Evolutionary conservation across 441 rosid genomes (phyloP), one percentile per base, ranked within the genome.

Genomic region (Biscutella auriculata): DNA sequence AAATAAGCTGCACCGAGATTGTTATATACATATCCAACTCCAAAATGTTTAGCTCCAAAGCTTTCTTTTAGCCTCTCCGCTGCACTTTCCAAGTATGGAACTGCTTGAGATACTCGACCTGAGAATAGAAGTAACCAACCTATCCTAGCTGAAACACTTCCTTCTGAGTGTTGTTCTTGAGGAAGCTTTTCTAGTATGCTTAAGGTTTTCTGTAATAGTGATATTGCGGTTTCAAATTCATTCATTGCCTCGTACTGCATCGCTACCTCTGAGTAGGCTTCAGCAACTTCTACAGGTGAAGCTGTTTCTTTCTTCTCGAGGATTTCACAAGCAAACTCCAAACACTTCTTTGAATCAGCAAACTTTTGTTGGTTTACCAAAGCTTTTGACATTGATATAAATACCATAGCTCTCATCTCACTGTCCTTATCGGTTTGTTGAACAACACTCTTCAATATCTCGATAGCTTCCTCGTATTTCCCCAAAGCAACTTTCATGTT

Each of bases 1-100:
- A 93, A 74, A 74, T 88, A 93, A 47, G 97, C 97, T 1, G 97
- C 86, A 6, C 98, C 98, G 55, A 93, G 73, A 70, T 93, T 88
- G 71, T 93, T 88, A 68, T 85, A 88, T 35, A 93, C 81, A 67
- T 87, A 88, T 12, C 95, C 97, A 9, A 93, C 82, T 45, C 97
- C 98, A 60, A 77, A 93, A 75, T 93, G 98, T 66, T 84, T 88
- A 46, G 95, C 66, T 44, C 95, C 98, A 50, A 87, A 93, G 71
- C 95, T 80, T 68, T 85, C 92, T 73, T 82, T 85, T 65, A 93
- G 56, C 70, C 81, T 82, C 72, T 88, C 95, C 0, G 88, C 93
- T 23, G 95, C 95, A 65, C 73, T 73, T 79, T 93, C 97, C 74
- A 93, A 71, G 67, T 74, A 88, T 30, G 97, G 96, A 79, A 93